These are phyloP conservation scores for Stropharia rugosoannulata DNA, from an alignment of 768 basidiomycete genomes.

Conservation along the genomic window DNA sequence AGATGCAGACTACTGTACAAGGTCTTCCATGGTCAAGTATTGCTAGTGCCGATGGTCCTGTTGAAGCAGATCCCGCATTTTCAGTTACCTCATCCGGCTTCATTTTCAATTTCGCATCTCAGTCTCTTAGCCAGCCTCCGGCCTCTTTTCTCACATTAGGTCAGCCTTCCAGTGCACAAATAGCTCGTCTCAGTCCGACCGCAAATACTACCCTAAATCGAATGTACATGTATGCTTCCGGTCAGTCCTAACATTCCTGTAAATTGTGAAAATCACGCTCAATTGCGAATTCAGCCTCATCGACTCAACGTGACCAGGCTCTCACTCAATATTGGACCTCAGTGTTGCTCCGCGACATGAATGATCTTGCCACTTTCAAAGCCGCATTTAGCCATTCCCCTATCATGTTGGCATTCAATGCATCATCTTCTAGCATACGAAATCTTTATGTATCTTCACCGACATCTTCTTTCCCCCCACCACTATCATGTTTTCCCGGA, in stretches of 20 bases:
- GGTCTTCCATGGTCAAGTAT: constrained; percentile 49
- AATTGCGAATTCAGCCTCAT: constrained; percentile 44
- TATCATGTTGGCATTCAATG: constrained; percentile 60
- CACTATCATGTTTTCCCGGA: constrained; percentile 60
- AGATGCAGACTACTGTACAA: constrained; percentile 46
- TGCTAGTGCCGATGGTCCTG: constrained; percentile 38
- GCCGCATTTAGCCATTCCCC: constrained; percentile 44
- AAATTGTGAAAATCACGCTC: constrained; percentile 1
- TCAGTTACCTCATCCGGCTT: constrained; percentile 48
- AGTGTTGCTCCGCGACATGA: constrained; percentile 43
- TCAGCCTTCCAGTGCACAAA: constrained; percentile 44
- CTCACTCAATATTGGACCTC: constrained; percentile 55
- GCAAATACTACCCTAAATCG: constrained; percentile 46
- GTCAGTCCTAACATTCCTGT: constrained; percentile 32
- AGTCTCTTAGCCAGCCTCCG: constrained; percentile 42
- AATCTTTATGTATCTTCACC: constrained; percentile 41
- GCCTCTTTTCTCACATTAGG: constrained; percentile 46
- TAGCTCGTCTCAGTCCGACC: constrained; percentile 36
- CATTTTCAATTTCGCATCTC: constrained; percentile 58
- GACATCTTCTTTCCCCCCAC: constrained; percentile 51
- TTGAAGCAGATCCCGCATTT: constrained; percentile 32
- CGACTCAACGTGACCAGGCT: constrained; percentile 48
- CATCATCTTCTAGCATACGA: constrained; percentile 36
- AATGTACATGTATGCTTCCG: constrained; percentile 60
- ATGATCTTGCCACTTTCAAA: constrained; percentile 46